Percentiles rank a stretch among this genome's conserved stretches.
These are phyloP conservation scores for Hypoxylon sp. DNA, from an alignment of 2,329 filamentous ascomycete species.

Conservation along the genomic window DNA sequence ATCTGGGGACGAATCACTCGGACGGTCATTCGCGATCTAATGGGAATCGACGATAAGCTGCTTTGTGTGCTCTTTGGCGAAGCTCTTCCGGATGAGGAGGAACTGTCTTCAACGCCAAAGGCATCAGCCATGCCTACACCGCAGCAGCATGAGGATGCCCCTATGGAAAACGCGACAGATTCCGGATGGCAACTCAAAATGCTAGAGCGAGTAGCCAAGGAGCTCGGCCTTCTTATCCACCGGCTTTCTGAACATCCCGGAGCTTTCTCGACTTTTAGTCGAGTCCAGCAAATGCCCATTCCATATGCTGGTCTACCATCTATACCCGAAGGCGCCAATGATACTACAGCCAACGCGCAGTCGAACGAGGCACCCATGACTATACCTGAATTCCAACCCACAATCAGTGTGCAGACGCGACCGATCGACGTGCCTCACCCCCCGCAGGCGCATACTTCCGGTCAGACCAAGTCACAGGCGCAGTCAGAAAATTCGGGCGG, in stretches of 20 bases:
- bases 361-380: constrained; percentile 64
- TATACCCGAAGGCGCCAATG: constrained; percentile 64
- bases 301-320: constrained; percentile 83
- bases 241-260: constrained; percentile 88
- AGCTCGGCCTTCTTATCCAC: constrained; percentile 85
- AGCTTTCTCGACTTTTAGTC: constrained; percentile 85
- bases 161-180: constrained; percentile 53
- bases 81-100: constrained; percentile 67
- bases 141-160: constrained; percentile 43
- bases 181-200: constrained; percentile 80
- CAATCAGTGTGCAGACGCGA: constrained; percentile 54
- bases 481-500: constrained; percentile 38
- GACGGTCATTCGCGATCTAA: constrained; percentile 86
- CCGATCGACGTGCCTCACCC: constrained; percentile 54
- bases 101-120: constrained; percentile 61
- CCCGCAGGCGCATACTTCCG: constrained; percentile 33
- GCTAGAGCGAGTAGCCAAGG: constrained; percentile 84
- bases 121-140: constrained; percentile 52
- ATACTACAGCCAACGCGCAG: constrained; percentile 47
- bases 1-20: constrained; percentile 86
- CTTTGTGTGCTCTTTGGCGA: constrained; percentile 91
- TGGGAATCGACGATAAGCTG: constrained; percentile 88
- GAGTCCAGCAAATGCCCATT: constrained; percentile 71
- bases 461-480: constrained; percentile 32
- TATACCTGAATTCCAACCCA: constrained; percentile 63